Evolutionary conservation across 2,329 filamentous ascomycete species (phyloP).

Genomic region (Truncatella angustata): DNA sequence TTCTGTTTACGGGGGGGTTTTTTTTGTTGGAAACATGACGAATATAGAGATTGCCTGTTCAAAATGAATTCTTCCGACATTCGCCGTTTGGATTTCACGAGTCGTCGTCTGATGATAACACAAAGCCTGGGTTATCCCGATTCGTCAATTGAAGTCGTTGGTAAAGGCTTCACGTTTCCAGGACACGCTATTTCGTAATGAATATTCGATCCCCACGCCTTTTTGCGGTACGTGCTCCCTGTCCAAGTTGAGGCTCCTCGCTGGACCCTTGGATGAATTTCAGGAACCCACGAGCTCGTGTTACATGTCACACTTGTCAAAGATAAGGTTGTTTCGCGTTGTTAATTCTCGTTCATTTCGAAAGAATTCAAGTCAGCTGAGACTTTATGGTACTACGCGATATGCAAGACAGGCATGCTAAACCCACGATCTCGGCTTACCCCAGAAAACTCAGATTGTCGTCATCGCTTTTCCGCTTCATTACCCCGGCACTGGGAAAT

Average conservation of each 20-base stretch:
- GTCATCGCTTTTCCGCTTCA: background rate
- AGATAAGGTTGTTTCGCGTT: too few relatives aligned
- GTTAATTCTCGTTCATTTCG: too few relatives aligned
- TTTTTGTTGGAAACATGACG: too few relatives aligned
- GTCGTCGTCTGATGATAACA: slow-evolving; percentile 11
- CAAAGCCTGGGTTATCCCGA: slow-evolving; percentile 13
- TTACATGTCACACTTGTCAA: too few relatives aligned
- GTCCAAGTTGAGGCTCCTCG: slow-evolving; percentile 5
- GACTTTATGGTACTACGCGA: too few relatives aligned
- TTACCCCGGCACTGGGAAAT: background rate
- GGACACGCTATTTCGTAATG: slow-evolving; percentile 34
- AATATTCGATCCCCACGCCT: slow-evolving; percentile 16
- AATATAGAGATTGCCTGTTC: too few relatives aligned
- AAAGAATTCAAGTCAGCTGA: too few relatives aligned
- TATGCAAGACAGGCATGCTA: background rate
- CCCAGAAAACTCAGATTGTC: background rate
- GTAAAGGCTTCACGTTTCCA: slow-evolving; percentile 26
- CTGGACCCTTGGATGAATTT: slow-evolving; percentile 8
- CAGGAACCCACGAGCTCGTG: background rate
- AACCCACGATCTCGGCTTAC: background rate
- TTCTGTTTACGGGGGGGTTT: too few relatives aligned
- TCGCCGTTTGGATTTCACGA: slow-evolving; percentile 5
- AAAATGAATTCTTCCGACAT: slow-evolving; percentile 2
- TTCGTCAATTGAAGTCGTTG: slow-evolving; percentile 24
- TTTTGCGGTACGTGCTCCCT: slow-evolving; percentile 2